Conservation (phyloP, 176 grass and related monocot species). For the Cenchrus americanus region DNA sequence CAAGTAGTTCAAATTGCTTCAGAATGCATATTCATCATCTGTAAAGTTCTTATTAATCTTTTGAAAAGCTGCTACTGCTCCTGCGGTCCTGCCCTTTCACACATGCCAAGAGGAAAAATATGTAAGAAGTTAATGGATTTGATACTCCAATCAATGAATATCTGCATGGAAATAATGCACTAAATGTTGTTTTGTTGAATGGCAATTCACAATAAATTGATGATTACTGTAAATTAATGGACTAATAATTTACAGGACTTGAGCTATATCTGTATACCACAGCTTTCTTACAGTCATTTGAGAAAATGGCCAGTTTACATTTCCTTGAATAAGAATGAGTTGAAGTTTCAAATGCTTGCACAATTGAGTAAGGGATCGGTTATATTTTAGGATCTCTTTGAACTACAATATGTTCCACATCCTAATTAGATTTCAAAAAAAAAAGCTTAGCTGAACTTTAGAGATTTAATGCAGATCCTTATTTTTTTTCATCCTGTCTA, state of each 20-base stretch:
- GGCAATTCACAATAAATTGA: neutral
- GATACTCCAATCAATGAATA: neutral
- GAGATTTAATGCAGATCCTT: neutral
- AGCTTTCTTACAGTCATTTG: neutral
- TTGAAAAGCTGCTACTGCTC: neutral
- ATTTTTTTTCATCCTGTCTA: neutral
- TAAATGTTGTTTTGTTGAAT: neutral
- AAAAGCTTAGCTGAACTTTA: neutral
- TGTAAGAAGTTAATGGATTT: neutral
- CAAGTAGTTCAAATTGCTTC: constrained; percentile 4
- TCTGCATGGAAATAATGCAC: neutral
- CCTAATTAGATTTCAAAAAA: too few species aligned
- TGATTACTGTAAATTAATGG: neutral
- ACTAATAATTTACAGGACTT: neutral
- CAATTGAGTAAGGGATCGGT: neutral
- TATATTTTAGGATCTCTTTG: neutral
- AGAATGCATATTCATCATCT: neutral
- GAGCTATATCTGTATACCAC: neutral
- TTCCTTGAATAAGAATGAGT: neutral
- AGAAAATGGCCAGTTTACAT: neutral
- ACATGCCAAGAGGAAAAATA: neutral
- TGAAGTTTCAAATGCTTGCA: neutral
- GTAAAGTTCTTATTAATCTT: neutral
- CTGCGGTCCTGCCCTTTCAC: neutral
- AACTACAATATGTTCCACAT: neutral